phyloP scores from a whole-genome alignment of 2,329 filamentous ascomycete species.

The Sarocladium brachiariae region DNA sequence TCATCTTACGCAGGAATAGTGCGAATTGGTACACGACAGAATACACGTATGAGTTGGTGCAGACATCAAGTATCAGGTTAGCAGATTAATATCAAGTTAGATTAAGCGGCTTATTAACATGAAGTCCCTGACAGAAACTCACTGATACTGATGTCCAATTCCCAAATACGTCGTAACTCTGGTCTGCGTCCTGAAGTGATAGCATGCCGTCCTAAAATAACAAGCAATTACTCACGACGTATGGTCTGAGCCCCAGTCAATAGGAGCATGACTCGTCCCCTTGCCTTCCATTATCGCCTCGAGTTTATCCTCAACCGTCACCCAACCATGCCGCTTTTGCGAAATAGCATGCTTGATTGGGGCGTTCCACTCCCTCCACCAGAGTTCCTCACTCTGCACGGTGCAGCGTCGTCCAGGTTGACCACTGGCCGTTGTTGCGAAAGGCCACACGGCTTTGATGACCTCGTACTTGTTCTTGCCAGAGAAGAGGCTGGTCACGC shows the following conservation, averaged over 20 bases:
- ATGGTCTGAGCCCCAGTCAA: conserved; percentile 39
- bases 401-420: conserved; percentile 37
- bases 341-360: conserved; percentile 37
- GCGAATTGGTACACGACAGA: too few species aligned
- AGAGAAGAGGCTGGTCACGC: conserved; percentile 42
- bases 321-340: conserved; percentile 31
- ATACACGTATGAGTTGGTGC: too few species aligned
- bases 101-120: too few species aligned
- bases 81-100: too few species aligned
- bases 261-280: conserved; percentile 25
- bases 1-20: too few species aligned
- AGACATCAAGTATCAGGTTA: too few species aligned
- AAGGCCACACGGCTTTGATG: conserved; percentile 50
- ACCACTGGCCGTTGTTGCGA: conserved; percentile 40
- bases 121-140: too few species aligned
- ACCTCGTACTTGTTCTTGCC: conserved; percentile 50
- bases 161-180: too few species aligned
- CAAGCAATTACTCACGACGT: not conserved
- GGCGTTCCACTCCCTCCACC: conserved; percentile 39
- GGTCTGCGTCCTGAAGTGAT: too few species aligned
- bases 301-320: conserved; percentile 47
- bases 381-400: conserved; percentile 50
- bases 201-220: too few species aligned
- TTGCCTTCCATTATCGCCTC: conserved; percentile 45
- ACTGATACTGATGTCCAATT: too few species aligned